Conservation (phyloP, 495 filamentous ascomycete genomes). For the Umbilicaria muhlenbergii region DNA sequence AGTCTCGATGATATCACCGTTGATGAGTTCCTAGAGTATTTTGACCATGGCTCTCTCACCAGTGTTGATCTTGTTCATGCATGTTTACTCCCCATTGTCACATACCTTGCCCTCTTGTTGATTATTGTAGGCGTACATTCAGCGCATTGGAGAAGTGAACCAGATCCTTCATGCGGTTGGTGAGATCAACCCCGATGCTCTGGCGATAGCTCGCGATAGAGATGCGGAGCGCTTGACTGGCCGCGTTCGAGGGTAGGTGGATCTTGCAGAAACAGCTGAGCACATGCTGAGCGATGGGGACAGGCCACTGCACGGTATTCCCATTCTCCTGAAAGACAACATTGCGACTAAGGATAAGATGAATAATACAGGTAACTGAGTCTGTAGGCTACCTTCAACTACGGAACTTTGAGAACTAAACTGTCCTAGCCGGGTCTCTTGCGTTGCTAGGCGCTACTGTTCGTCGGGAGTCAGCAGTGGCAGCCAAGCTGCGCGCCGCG, state of each 20-base stretch:
- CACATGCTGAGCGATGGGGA: neutral
- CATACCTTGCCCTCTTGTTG: neutral
- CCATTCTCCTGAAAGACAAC: slow-evolving; percentile 24
- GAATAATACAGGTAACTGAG: slow-evolving; percentile 6
- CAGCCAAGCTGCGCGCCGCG: slow-evolving; percentile 20
- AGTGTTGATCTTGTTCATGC: slow-evolving; percentile 13
- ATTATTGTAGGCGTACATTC: slow-evolving; percentile 20
- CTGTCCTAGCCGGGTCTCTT: slow-evolving; percentile 29
- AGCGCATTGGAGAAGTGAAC: slow-evolving; percentile 27
- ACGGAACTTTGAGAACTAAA: neutral
- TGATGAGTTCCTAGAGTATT: slow-evolving; percentile 2
- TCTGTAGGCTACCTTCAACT: neutral
- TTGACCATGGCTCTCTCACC: slow-evolving; percentile 1
- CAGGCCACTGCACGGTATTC: slow-evolving; percentile 21
- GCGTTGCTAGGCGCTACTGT: slow-evolving; percentile 26
- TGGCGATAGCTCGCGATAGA: slow-evolving; percentile 18
- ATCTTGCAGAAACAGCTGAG: neutral
- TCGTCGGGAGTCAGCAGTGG: slow-evolving; percentile 20
- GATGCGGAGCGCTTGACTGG: slow-evolving; percentile 15
- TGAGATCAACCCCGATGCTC: slow-evolving; percentile 31
- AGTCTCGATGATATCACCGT: slow-evolving; percentile 5
- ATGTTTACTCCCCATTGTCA: neutral
- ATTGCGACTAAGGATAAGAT: slow-evolving; percentile 17
- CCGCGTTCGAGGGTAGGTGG: slow-evolving; percentile 7
- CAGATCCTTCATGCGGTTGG: slow-evolving; percentile 21